Percentiles rank a stretch among this genome's conserved stretches.
Evolutionary conservation across 768 basidiomycete species (phyloP).

Genomic region (Hypholoma fasciculare): DNA sequence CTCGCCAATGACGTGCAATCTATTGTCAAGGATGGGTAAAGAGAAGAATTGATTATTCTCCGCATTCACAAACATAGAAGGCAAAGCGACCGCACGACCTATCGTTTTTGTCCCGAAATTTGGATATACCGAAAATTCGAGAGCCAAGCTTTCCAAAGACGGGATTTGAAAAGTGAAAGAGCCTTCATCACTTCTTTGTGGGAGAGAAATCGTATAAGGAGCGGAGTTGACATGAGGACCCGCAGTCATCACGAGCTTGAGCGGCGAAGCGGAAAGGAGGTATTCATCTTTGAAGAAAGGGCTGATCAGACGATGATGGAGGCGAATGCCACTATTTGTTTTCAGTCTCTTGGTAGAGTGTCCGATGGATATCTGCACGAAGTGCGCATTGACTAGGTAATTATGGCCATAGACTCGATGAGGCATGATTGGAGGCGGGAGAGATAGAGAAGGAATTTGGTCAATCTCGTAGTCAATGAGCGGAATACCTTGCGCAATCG

Average conservation of each 20-base stretch:
- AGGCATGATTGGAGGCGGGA: constrained; percentile 98
- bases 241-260: constrained; percentile 95
- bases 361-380: constrained; percentile 87
- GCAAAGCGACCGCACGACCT: constrained; percentile 86
- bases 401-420: constrained; percentile 97
- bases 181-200: constrained; percentile 67
- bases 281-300: constrained; percentile 67
- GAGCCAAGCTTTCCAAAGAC: constrained; percentile 64
- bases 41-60: constrained; percentile 54
- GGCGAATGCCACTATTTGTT: constrained; percentile 50
- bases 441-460: constrained; percentile 88
- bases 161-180: constrained; percentile 88
- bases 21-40: constrained; percentile 87
- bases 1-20: constrained; percentile 93
- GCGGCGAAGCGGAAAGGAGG: constrained; percentile 72
- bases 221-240: constrained; percentile 81
- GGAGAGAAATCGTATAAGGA: constrained; percentile 88
- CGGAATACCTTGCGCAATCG: constrained; percentile 33
- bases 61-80: constrained; percentile 65
- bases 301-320: constrained; percentile 75
- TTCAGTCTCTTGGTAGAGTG: constrained; percentile 45
- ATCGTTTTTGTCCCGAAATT: constrained; percentile 97
- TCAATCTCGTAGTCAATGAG: constrained; percentile 75
- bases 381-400: constrained; percentile 81
- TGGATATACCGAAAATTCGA: constrained; percentile 96